Conservation (phyloP, 2,329 filamentous ascomycete genomes). For the Diaporthe aspalathi region DNA sequence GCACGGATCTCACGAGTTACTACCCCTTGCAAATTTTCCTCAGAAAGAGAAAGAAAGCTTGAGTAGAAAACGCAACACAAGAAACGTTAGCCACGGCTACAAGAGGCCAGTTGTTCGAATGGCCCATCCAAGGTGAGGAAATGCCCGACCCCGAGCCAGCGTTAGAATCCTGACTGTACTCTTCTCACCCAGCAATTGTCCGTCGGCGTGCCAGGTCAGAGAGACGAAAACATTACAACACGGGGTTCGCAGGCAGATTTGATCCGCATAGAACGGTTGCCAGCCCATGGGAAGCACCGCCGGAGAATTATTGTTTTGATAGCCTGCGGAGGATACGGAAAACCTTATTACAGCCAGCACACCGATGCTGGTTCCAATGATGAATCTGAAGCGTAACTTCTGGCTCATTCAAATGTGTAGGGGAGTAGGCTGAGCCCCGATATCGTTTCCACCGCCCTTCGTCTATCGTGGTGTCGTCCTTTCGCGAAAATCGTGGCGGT, state of each 20-base stretch:
- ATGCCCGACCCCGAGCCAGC: no score
- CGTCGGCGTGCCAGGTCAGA: not conserved
- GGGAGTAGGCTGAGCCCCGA: not conserved
- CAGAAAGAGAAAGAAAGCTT: no score
- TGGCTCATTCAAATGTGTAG: not conserved
- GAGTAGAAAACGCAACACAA: no score
- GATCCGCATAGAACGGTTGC: no score
- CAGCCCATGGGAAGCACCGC: not conserved
- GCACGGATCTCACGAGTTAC: no score
- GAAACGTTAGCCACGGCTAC: no score
- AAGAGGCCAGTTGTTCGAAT: no score
- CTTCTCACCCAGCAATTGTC: no score
- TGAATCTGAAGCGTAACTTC: not conserved
- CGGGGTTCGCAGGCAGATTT: not conserved
- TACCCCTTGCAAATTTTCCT: no score
- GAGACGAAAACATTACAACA: no score
- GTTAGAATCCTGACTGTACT: no score
- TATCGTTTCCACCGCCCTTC: not conserved
- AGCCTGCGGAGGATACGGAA: slow-evolving; percentile 1
- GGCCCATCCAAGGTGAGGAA: no score
- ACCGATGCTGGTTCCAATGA: not conserved
- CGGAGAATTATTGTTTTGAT: slow-evolving; percentile 3
- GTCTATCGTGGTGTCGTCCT: not conserved
- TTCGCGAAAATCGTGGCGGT: not conserved
- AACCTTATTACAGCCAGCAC: slow-evolving; percentile 12